Conservation (phyloP, 2,329 filamentous ascomycete species). For the Apiospora pterosperma region DNA sequence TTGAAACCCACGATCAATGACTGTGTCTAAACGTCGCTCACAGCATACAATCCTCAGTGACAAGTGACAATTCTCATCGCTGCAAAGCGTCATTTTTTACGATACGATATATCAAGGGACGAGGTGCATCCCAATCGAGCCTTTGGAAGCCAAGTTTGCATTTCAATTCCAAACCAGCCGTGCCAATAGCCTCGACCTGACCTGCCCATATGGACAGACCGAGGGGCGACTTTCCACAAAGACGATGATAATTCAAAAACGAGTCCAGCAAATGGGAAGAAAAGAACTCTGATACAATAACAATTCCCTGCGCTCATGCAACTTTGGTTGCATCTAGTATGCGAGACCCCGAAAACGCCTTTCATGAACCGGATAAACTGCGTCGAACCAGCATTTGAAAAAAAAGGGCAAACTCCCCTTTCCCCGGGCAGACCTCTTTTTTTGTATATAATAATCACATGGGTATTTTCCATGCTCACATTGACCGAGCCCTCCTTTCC, state of each 20-base stretch:
- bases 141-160: background rate
- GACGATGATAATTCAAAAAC: background rate
- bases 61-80: too few species aligned
- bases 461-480: background rate
- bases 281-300: background rate
- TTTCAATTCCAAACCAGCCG: background rate
- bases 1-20: background rate
- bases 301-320: background rate
- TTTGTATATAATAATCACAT: background rate
- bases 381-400: background rate
- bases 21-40: background rate
- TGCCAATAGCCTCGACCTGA: background rate
- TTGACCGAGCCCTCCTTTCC: background rate
- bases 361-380: background rate
- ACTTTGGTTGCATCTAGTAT: background rate
- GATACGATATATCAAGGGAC: background rate
- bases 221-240: background rate
- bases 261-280: background rate
- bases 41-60: background rate
- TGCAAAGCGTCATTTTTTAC: background rate
- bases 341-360: background rate
- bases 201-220: too few species aligned
- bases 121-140: too few species aligned
- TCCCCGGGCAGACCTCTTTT: background rate
- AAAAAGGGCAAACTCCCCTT: background rate